These are phyloP conservation scores for Aristolochia californica DNA, from an alignment of 164 flowering plant genomes.

Conservation along the genomic window DNA sequence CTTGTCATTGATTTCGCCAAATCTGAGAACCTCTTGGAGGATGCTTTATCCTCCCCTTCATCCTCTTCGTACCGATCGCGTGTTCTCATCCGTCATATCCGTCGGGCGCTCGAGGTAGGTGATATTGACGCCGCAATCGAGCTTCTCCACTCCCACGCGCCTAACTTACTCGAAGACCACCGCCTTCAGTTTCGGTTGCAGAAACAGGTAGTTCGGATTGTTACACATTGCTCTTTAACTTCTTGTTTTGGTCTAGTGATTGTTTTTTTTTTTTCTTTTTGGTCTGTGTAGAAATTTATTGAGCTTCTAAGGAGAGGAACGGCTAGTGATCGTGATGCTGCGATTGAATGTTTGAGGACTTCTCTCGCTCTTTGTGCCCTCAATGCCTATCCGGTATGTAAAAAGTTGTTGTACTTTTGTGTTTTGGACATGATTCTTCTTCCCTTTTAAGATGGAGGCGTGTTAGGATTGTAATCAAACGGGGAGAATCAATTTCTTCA, in stretches of 20 bases:
- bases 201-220: slow-evolving; percentile 51
- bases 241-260: neutral
- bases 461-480: neutral
- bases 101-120: slow-evolving; percentile 55
- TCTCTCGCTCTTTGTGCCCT: slow-evolving; percentile 93
- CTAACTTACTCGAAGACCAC: slow-evolving; percentile 67
- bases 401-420: neutral
- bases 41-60: slow-evolving; percentile 22
- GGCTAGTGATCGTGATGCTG: slow-evolving; percentile 52
- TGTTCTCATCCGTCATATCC: slow-evolving; percentile 56
- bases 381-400: slow-evolving; percentile 85
- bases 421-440: no score
- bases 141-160: slow-evolving; percentile 68
- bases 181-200: slow-evolving; percentile 81
- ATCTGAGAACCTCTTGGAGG: slow-evolving; percentile 48
- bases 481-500: no score
- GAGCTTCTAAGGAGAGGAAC: slow-evolving; percentile 93
- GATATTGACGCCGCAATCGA: slow-evolving; percentile 64
- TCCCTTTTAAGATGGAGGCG: no score
- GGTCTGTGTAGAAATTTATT: slow-evolving; percentile 59
- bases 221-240: neutral
- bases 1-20: slow-evolving; percentile 76
- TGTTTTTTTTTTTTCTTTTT: neutral
- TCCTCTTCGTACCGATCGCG: slow-evolving; percentile 76
- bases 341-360: slow-evolving; percentile 60